A percentile compares a stretch with the other conserved stretches of the same genome.
Conservation (phyloP, 140 eudicot genomes). For the Ambrosia hybrid region DNA sequence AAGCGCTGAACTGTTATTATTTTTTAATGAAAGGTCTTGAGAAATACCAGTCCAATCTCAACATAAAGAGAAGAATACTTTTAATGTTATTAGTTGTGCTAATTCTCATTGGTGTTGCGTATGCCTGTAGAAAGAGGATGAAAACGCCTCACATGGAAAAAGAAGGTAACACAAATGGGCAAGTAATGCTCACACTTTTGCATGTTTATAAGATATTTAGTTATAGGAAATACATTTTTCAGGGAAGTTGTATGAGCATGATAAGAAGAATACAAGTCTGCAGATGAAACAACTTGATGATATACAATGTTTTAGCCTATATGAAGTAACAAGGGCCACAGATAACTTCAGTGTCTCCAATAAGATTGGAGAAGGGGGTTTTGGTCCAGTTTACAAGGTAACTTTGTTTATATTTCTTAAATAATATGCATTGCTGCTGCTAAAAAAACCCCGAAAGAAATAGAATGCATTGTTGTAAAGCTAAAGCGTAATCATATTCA, state of each 20-base stretch:
- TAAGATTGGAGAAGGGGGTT: constrained; percentile 37
- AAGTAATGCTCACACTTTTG: too few relatives aligned
- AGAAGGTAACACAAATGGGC: too few relatives aligned
- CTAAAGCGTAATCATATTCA: too few relatives aligned
- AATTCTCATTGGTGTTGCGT: background rate
- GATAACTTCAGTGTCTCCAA: constrained; percentile 18
- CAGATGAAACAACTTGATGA: constrained; percentile 24
- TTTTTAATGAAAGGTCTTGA: constrained; percentile 2
- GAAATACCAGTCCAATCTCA: background rate
- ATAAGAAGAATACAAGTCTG: constrained; percentile 2
- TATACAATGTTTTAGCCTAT: constrained; percentile 20
- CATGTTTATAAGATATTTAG: background rate
- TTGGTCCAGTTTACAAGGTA: constrained; percentile 30
- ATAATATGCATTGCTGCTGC: too few relatives aligned
- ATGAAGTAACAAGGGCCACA: constrained; percentile 22
- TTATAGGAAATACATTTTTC: background rate
- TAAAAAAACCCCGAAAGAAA: too few relatives aligned
- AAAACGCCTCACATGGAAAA: too few relatives aligned
- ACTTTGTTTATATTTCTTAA: background rate
- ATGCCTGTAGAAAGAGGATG: background rate
- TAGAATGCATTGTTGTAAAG: background rate
- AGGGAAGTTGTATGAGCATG: constrained; percentile 10
- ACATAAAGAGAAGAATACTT: background rate
- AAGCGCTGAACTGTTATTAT: background rate
- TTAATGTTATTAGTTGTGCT: background rate